Conservation (phyloP, 1,139 yeast species). For the Keqinozyma sinolaborantium region DNA sequence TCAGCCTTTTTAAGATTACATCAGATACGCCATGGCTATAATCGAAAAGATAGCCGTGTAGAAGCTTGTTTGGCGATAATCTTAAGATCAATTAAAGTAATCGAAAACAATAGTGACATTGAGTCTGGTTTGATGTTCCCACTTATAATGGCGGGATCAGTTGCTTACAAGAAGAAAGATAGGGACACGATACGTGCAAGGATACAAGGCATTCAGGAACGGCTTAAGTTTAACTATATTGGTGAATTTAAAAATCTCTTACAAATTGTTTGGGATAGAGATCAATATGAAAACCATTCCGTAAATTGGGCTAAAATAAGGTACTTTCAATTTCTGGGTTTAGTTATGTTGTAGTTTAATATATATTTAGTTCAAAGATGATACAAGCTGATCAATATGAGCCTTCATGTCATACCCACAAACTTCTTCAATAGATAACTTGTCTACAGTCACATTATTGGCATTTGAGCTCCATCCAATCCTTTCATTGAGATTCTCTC, state of each 20-base stretch:
- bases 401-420: conserved; percentile 24
- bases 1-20: conserved; percentile 17
- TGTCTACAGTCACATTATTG: conserved; percentile 11
- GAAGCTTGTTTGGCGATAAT: conserved; percentile 15
- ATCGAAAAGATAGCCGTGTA: conserved; percentile 14
- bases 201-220: conserved; percentile 10
- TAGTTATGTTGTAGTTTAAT: conserved; percentile 15
- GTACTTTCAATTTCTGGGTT: conserved; percentile 16
- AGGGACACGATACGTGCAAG: conserved; percentile 13
- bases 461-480: conserved; percentile 23
- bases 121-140: conserved; percentile 20
- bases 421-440: conserved; percentile 25
- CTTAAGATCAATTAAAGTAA: conserved; percentile 12
- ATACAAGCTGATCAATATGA: conserved; percentile 13
- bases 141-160: conserved; percentile 20
- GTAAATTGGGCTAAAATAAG: conserved; percentile 20
- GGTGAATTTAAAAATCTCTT: conserved; percentile 15
- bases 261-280: conserved; percentile 14
- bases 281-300: conserved; percentile 11
- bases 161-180: conserved; percentile 12
- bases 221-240: conserved; percentile 15
- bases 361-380: not conserved
- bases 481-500: conserved; percentile 25
- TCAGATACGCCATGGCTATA: conserved; percentile 16
- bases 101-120: conserved; percentile 10